These are phyloP conservation scores for Boletus barrowsii DNA, from an alignment of 768 basidiomycete genomes.

Conservation along the genomic window DNA sequence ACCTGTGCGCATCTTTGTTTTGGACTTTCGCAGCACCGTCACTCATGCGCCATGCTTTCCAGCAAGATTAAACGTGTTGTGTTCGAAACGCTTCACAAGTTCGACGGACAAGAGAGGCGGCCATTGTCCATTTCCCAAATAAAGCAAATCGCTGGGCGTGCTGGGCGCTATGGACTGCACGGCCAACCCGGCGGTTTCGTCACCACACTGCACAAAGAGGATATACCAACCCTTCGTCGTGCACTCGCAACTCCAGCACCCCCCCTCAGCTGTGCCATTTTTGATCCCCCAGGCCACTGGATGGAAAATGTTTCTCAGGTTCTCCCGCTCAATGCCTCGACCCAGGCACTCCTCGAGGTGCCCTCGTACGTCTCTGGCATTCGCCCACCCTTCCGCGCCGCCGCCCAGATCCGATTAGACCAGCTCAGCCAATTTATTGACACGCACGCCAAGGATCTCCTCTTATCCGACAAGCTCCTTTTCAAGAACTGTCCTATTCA, in stretches of 20 bases:
- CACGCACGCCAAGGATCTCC: conserved; percentile 33
- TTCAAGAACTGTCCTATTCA: conserved; percentile 37
- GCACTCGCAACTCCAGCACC: conserved; percentile 53
- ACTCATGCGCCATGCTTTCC: background rate
- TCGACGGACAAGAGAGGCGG: conserved; percentile 43
- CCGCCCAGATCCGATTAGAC: conserved; percentile 20
- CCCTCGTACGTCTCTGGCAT: conserved; percentile 46
- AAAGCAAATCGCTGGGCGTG: conserved; percentile 94
- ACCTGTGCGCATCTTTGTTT: conserved; percentile 60
- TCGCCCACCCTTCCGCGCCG: conserved; percentile 43
- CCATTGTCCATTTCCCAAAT: conserved; percentile 69
- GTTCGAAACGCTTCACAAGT: conserved; percentile 71
- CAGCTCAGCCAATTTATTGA: conserved; percentile 46
- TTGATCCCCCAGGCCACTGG: conserved; percentile 34
- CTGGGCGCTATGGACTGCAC: conserved; percentile 82
- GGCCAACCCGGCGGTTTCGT: conserved; percentile 57
- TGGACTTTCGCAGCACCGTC: background rate
- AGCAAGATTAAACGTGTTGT: conserved; percentile 92
- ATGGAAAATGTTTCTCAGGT: conserved; percentile 31
- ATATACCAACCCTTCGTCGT: conserved; percentile 56
- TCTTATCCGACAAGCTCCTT: conserved; percentile 42
- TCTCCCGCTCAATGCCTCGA: conserved; percentile 43
- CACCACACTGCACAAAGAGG: conserved; percentile 63
- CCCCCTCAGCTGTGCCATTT: conserved; percentile 50
- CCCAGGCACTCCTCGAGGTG: conserved; percentile 46